phyloP scores from a whole-genome alignment of 169 alveolate species.

The Fabrea salina region DNA sequence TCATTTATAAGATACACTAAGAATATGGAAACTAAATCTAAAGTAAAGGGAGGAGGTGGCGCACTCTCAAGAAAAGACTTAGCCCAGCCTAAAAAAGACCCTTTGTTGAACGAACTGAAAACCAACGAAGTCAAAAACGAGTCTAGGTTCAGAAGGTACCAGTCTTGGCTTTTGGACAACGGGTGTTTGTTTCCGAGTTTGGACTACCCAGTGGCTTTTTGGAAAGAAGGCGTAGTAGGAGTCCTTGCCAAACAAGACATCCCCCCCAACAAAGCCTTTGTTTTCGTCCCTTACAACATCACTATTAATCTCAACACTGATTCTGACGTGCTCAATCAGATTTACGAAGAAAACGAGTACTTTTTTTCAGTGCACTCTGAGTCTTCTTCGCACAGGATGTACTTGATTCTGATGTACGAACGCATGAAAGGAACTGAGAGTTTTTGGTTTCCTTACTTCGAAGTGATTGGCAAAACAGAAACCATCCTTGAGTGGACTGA shows the following conservation, averaged over 20 bases:
- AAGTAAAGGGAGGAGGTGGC: conserved; percentile 30
- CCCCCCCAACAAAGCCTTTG: conserved; percentile 12
- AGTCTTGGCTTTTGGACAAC: background rate
- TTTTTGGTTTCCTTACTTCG: conserved; percentile 30
- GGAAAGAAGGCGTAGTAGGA: background rate
- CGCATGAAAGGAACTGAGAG: conserved; percentile 17
- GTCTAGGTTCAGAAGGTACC: background rate
- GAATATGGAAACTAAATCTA: conserved; percentile 6
- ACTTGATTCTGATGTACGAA: conserved; percentile 4
- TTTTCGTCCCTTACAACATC: conserved; percentile 20
- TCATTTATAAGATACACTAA: too few relatives aligned
- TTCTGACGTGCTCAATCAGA: background rate
- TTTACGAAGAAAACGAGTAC: background rate
- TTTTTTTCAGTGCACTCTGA: background rate
- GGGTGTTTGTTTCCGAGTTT: conserved; percentile 25
- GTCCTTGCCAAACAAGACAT: conserved; percentile 5
- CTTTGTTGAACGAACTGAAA: background rate
- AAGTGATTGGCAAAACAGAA: background rate
- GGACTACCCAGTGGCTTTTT: conserved; percentile 22
- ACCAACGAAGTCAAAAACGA: conserved; percentile 11
- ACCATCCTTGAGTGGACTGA: conserved; percentile 15
- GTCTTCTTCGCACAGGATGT: background rate
- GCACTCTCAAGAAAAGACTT: conserved; percentile 26
- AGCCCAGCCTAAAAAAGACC: background rate
- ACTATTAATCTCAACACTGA: background rate